phyloP scores from a whole-genome alignment of 129 eudicot species.

The Ambrosia artemisiifolia region DNA sequence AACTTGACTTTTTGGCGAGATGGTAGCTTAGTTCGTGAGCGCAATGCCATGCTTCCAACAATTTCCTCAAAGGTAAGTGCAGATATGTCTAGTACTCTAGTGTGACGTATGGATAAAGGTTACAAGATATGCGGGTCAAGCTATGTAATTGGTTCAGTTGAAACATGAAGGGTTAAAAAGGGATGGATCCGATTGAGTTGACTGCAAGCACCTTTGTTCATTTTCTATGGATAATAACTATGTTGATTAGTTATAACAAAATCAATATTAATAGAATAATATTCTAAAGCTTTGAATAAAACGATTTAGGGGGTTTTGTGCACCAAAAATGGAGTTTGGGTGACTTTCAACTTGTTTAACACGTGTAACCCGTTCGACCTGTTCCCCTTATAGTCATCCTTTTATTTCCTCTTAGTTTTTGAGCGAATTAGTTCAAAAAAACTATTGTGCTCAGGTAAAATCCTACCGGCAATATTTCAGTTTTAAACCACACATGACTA shows the following conservation, averaged over 20 bases:
- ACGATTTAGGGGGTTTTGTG: background rate
- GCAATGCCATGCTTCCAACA: constrained; percentile 91
- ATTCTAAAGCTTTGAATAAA: background rate
- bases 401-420: no score
- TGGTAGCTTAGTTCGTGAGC: constrained; percentile 85
- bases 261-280: background rate
- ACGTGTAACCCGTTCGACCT: no score
- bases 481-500: no score
- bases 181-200: background rate
- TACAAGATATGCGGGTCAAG: background rate
- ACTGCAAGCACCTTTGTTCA: background rate
- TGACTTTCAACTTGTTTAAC: background rate
- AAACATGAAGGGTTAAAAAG: background rate
- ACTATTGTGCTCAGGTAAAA: no score
- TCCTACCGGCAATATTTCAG: no score
- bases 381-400: no score
- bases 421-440: no score
- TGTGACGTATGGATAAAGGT: background rate
- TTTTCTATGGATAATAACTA: background rate
- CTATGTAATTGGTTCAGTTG: background rate
- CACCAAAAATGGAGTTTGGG: background rate
- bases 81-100: no score
- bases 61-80: constrained; percentile 97
- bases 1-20: constrained; percentile 91
- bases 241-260: background rate